These are phyloP conservation scores for Pueraria montana DNA, from an alignment of 306 rosid species.

Conservation along the genomic window DNA sequence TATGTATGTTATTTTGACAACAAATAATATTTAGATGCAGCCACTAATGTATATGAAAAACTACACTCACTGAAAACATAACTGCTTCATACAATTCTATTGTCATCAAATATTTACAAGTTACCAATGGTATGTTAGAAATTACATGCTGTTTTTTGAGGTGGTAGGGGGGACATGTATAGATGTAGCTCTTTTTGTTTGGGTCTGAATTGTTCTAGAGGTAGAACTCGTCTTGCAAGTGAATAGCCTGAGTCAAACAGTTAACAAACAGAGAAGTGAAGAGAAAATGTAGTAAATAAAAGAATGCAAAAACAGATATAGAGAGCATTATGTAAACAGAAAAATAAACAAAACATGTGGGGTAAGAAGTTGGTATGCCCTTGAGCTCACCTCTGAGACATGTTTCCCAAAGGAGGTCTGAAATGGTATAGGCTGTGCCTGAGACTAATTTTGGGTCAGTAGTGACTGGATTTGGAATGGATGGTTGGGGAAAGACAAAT, in stretches of 20 bases:
- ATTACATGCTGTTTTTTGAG: neutral
- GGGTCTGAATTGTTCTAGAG: neutral
- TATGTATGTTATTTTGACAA: too few species aligned
- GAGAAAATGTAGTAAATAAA: neutral
- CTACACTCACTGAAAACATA: neutral
- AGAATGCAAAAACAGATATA: constrained; percentile 17
- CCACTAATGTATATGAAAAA: neutral
- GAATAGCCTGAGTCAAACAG: neutral
- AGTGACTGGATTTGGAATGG: neutral
- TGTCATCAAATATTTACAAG: neutral
- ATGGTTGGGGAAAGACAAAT: neutral
- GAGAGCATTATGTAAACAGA: neutral
- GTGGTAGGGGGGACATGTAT: neutral
- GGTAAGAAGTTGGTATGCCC: neutral
- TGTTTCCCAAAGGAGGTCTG: neutral
- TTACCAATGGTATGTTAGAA: neutral
- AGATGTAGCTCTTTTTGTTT: neutral
- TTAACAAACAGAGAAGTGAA: neutral
- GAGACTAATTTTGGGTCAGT: neutral
- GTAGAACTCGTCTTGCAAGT: neutral
- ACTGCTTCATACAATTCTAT: neutral
- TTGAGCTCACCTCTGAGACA: neutral
- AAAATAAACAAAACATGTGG: constrained; percentile 15
- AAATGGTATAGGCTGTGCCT: neutral
- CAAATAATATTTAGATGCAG: constrained; percentile 25